Base-by-base conservation (phyloP, 768 basidiomycete species). In the Floccularia luteovirens region DNA sequence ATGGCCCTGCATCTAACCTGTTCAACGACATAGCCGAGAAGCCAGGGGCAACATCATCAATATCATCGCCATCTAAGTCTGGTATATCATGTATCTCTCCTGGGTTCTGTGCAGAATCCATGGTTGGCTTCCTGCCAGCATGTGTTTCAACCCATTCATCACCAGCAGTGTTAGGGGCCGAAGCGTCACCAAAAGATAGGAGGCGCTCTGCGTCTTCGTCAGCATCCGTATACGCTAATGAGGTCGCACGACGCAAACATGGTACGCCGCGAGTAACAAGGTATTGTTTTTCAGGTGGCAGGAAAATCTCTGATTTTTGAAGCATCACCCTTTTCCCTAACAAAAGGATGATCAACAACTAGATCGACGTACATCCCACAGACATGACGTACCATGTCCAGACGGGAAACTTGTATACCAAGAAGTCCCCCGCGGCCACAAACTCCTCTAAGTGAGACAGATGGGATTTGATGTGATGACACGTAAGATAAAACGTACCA, bases 61-160 rank as follows among this genome's bases (percentile, higher is more conserved):
- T n/a, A 2, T 64, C 62, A 24, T 64, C 64, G 5, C 61, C 82
- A 50, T 90, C 90, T 21, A 86, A 66, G 62, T 92, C 90, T 13
- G 89, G 90, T 53, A 93, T 93, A 53, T 92, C 90, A 42, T 80
- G 79, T 52, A 92, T 90, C 39, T 63, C 67, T 7, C 77, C 77
- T 19, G 78, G 70, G 46, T 82, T 79, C 8, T 66, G 66, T 2
- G 70, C 69, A 4, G 73, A 70, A 46, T 79, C 76, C 36, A 62
- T 43, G 16, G 68, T 62, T 12, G 67, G 17, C 49, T 74, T 74
- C 48, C 88, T 77, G 3, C 87, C 86, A 0, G 92, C 84, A 56
- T 99, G 96, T 8, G 96, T 99, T 60, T 97, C 91, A 14, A 99
- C 96, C 96, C 96, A 99, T 50, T 98, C 94, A 44, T 96, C 92